phyloP scores from a whole-genome alignment of 352 stramenopile species.

The Globisporangium emineosum region DNA sequence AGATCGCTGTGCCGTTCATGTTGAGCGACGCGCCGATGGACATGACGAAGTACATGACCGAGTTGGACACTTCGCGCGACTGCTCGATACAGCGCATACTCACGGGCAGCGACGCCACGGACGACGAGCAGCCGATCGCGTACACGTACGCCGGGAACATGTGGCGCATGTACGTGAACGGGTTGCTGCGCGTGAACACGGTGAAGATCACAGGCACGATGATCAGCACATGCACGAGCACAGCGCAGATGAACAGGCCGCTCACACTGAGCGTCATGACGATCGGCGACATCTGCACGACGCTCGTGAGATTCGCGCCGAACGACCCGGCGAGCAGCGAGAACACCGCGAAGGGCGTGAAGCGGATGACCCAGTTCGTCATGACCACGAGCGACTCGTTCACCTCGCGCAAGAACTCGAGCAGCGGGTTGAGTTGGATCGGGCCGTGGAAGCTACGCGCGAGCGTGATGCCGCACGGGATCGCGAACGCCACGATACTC shows the following conservation, averaged over 20 bases:
- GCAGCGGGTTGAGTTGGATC: conserved; percentile 65
- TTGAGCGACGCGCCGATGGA: conserved; percentile 62
- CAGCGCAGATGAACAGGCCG: conserved; percentile 33
- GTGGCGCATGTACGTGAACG: conserved; percentile 69
- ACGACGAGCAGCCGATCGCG: conserved; percentile 70
- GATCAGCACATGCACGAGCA: conserved; percentile 62
- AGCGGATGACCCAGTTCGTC: conserved; percentile 65
- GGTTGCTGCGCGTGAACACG: conserved; percentile 58
- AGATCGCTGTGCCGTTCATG: conserved; percentile 77
- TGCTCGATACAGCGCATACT: conserved; percentile 61
- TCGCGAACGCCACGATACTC: conserved; percentile 67
- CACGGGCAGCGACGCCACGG: conserved; percentile 62
- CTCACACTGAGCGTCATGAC: conserved; percentile 45
- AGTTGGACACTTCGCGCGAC: conserved; percentile 47
- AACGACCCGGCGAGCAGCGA: conserved; percentile 70
- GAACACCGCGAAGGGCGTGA: conserved; percentile 70
- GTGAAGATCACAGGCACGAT: conserved; percentile 58
- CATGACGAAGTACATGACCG: conserved; percentile 74
- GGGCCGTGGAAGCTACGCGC: conserved; percentile 69
- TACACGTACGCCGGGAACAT: conserved; percentile 72
- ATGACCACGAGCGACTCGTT: conserved; percentile 81
- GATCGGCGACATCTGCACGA: conserved; percentile 40
- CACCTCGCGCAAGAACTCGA: conserved; percentile 76
- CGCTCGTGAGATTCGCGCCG: conserved; percentile 30
- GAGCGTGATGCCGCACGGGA: conserved; percentile 59